Evolutionary conservation across 257 asterid genomes (phyloP).

Genomic region (Lycium barbarum): DNA sequence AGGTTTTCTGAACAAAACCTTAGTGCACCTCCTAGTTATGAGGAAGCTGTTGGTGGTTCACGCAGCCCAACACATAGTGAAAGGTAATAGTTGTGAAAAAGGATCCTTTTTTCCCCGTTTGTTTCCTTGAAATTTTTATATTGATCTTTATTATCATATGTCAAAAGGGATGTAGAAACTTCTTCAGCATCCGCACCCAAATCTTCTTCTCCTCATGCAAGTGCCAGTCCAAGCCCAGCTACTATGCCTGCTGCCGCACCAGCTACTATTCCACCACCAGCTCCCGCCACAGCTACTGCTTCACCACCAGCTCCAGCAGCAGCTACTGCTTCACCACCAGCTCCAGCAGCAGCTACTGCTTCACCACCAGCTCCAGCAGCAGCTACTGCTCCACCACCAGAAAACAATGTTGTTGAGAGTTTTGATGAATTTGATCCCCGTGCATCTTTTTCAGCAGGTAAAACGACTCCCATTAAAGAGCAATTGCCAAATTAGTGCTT

Average conservation of each 20-base stretch:
- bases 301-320: conserved; percentile 56
- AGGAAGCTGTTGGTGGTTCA: conserved; percentile 75
- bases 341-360: conserved; percentile 60
- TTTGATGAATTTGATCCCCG: conserved; percentile 98
- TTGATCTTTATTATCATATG: conserved; percentile 38
- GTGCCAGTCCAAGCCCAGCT: conserved; percentile 60
- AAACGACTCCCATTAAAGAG: conserved; percentile 20
- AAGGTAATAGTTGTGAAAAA: conserved; percentile 48
- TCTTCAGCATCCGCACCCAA: conserved; percentile 65
- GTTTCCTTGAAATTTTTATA: conserved; percentile 32
- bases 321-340: conserved; percentile 47
- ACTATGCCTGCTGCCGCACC: conserved; percentile 32
- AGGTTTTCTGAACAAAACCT: conserved; percentile 74
- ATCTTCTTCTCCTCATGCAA: conserved; percentile 62
- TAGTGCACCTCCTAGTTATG: conserved; percentile 89
- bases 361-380: conserved; percentile 56
- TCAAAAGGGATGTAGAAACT: conserved; percentile 74
- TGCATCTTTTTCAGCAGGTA: conserved; percentile 88
- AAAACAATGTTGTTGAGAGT: conserved; percentile 53
- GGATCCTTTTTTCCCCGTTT: conserved; percentile 25
- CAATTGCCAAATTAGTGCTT: conserved; percentile 27
- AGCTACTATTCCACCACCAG: conserved; percentile 49
- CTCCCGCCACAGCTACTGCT: conserved; percentile 60
- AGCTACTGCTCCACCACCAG: conserved; percentile 47
- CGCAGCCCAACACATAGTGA: conserved; percentile 80